Percentiles rank a stretch among this genome's conserved stretches.
phyloP scores from a whole-genome alignment of 371 early-diverging fungal genomes.

The Coelomomyces lativittatus region DNA sequence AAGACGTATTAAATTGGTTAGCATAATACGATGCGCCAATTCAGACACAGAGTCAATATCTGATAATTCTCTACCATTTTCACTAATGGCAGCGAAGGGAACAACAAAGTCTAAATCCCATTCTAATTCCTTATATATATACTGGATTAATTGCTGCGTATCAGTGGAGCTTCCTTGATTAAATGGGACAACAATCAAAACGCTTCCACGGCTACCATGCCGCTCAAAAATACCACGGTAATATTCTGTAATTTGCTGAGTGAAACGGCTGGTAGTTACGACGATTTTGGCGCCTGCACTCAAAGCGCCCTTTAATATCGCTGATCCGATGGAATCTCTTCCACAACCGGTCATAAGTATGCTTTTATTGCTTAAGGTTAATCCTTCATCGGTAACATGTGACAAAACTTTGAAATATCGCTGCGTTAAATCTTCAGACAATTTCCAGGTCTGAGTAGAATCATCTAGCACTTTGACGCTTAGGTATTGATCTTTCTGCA shows the following conservation, averaged over 20 bases:
- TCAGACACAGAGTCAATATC: constrained; percentile 69
- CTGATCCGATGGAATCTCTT: constrained; percentile 75
- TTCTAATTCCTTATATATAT: constrained; percentile 65
- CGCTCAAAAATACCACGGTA: constrained; percentile 71
- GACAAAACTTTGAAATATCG: constrained; percentile 53
- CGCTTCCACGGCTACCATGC: constrained; percentile 70
- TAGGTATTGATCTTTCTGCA: constrained; percentile 8
- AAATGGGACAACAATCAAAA: constrained; percentile 82
- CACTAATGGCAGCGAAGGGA: constrained; percentile 87
- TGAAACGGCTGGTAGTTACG: constrained; percentile 83
- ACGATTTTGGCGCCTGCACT: constrained; percentile 78
- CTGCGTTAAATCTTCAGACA: not conserved
- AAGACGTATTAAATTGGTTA: constrained; percentile 67
- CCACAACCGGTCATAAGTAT: constrained; percentile 84
- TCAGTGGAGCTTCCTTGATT: constrained; percentile 81
- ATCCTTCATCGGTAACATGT: constrained; percentile 54
- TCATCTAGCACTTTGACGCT: not conserved
- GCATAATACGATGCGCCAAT: constrained; percentile 76
- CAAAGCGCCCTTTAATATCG: constrained; percentile 66
- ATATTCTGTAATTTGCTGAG: constrained; percentile 58
- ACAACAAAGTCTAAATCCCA: constrained; percentile 86
- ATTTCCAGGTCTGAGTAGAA: not conserved
- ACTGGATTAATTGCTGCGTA: constrained; percentile 54
- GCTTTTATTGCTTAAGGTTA: constrained; percentile 58
- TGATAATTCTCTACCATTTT: constrained; percentile 71